Conservation (phyloP, 768 basidiomycete genomes). For the Candolleomyces aberdarensis region DNA sequence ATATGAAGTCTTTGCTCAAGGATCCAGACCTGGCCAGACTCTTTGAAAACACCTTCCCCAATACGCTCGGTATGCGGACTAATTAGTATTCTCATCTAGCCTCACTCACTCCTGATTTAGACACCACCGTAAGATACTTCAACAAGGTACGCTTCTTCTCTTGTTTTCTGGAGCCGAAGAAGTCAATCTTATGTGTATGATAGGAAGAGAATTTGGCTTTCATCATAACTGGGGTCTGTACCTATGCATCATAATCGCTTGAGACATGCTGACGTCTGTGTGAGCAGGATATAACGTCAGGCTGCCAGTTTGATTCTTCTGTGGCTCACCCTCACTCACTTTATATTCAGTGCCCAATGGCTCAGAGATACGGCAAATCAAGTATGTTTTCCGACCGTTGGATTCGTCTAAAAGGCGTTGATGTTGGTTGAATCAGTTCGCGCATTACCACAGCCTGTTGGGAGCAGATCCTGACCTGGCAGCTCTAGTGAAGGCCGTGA, state of each 20-base stretch:
- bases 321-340: neutral
- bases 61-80: conserved; percentile 57
- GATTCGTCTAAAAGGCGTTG: neutral
- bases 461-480: conserved; percentile 55
- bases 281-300: conserved; percentile 69
- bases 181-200: neutral
- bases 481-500: conserved; percentile 72
- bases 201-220: conserved; percentile 62
- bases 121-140: conserved; percentile 80
- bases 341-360: conserved; percentile 66
- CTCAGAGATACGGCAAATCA: conserved; percentile 81
- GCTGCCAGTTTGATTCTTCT: conserved; percentile 3
- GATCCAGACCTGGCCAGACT: conserved; percentile 76
- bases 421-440: conserved; percentile 45
- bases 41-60: conserved; percentile 82
- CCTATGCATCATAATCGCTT: neutral
- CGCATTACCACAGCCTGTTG: conserved; percentile 63
- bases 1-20: conserved; percentile 69
- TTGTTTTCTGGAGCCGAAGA: neutral
- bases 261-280: neutral
- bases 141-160: conserved; percentile 40
- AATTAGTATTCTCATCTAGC: neutral
- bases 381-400: conserved; percentile 27
- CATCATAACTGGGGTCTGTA: conserved; percentile 63
- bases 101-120: conserved; percentile 28